Percentiles rank a stretch among this genome's conserved stretches.
These are phyloP conservation scores for Achaetomiella virescens DNA, from an alignment of 495 filamentous ascomycete genomes.

Conservation along the genomic window DNA sequence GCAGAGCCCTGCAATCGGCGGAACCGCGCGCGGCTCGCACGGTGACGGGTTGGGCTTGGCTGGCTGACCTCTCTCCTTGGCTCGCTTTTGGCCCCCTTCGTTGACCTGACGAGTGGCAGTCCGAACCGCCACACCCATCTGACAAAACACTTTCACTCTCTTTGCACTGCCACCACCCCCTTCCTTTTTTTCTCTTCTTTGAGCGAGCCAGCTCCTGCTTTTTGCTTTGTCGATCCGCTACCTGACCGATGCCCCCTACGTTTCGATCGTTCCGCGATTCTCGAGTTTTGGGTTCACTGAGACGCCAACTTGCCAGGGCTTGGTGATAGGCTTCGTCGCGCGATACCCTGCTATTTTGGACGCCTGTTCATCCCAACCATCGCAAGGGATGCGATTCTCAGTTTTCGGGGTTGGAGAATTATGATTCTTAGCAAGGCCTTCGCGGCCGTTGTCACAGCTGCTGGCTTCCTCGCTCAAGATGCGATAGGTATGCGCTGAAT, in stretches of 20 bases:
- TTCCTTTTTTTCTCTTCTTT: neutral
- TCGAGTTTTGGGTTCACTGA: too few relatives aligned
- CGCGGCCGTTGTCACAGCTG: constrained; percentile 29
- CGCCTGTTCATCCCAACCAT: neutral
- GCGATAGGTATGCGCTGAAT: constrained; percentile 23
- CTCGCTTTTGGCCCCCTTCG: too few relatives aligned
- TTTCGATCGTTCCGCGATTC: constrained; percentile 5
- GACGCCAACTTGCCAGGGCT: too few relatives aligned
- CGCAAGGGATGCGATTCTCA: constrained; percentile 1
- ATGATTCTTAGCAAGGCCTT: constrained; percentile 33
- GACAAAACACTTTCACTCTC: constrained; percentile 6
- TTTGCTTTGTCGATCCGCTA: neutral
- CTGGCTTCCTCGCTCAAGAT: constrained; percentile 25
- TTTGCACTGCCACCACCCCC: constrained; percentile 15
- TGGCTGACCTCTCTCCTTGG: neutral
- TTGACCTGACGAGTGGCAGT: constrained; percentile 1
- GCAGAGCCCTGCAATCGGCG: neutral
- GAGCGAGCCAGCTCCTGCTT: neutral
- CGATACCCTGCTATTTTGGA: neutral
- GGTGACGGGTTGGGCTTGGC: constrained; percentile 1
- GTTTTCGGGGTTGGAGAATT: constrained; percentile 12
- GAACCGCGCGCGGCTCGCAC: neutral
- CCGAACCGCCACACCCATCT: constrained; percentile 12
- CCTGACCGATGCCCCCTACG: neutral
- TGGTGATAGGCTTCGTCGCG: neutral